phyloP scores from a whole-genome alignment of 768 basidiomycete genomes.

The Rhodotorula taiwanensis region DNA sequence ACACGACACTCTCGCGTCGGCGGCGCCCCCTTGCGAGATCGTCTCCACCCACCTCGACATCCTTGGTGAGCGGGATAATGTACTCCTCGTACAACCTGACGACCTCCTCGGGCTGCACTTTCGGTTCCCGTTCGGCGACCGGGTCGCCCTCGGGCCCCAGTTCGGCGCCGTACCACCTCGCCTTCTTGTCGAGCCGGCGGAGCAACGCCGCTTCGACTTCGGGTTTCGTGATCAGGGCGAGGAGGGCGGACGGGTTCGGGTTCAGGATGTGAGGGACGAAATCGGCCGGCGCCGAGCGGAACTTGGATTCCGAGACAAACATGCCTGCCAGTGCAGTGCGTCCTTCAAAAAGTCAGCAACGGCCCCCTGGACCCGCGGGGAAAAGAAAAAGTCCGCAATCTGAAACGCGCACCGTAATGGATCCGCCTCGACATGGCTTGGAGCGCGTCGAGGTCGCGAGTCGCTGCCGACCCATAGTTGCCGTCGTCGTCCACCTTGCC shows the following conservation, averaged over 20 bases:
- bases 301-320: conserved; percentile 98
- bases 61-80: conserved; percentile 95
- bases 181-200: conserved; percentile 75
- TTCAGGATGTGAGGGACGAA: conserved; percentile 87
- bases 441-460: conserved; percentile 90
- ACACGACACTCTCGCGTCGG: neutral
- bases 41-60: conserved; percentile 71
- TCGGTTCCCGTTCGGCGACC: conserved; percentile 42
- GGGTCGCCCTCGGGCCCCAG: conserved; percentile 63
- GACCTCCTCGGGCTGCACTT: conserved; percentile 83
- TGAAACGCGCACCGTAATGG: conserved; percentile 83
- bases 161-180: conserved; percentile 68
- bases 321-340: conserved; percentile 58
- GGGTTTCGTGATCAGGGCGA: conserved; percentile 89
- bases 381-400: too few relatives aligned
- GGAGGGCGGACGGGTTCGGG: conserved; percentile 66
- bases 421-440: conserved; percentile 97
- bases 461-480: conserved; percentile 93
- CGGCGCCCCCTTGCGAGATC: neutral
- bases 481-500: conserved; percentile 82
- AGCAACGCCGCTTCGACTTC: conserved; percentile 85
- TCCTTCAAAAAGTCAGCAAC: too few relatives aligned
- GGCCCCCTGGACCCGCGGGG: too few relatives aligned
- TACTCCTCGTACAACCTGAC: conserved; percentile 88
- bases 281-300: conserved; percentile 69